Evolutionary conservation across 441 rosid genomes (phyloP).

Genomic region (Manihot esculenta): DNA sequence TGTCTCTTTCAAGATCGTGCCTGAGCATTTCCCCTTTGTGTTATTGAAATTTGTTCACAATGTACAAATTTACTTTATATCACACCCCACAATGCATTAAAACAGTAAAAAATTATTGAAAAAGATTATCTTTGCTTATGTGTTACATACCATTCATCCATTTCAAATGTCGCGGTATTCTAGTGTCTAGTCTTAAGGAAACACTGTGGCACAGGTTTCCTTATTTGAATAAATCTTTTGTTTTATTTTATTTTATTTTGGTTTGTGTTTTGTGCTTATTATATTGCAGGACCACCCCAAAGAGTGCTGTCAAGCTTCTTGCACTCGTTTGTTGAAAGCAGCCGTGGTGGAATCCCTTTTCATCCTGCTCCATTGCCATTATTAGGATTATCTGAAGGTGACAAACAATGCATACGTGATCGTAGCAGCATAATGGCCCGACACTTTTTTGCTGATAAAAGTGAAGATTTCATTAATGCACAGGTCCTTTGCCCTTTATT

Average conservation of each 20-base stretch:
- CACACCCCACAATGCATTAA: not conserved
- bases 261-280: not conserved
- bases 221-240: not conserved
- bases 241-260: not conserved
- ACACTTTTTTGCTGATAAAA: slow-evolving; percentile 83
- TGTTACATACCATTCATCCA: not conserved
- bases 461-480: slow-evolving; percentile 82
- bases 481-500: slow-evolving; percentile 55
- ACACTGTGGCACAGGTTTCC: not conserved
- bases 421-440: slow-evolving; percentile 98
- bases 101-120: not conserved
- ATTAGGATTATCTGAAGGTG: slow-evolving; percentile 84
- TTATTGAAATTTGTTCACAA: not conserved
- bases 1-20: not conserved
- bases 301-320: slow-evolving; percentile 79
- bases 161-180: not conserved
- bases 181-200: not conserved
- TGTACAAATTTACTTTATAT: not conserved
- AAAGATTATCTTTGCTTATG: not conserved
- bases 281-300: slow-evolving; percentile 85
- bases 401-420: slow-evolving; percentile 94
- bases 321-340: slow-evolving; percentile 92
- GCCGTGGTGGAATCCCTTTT: slow-evolving; percentile 81
- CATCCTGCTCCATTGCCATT: slow-evolving; percentile 75
- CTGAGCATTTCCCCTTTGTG: not conserved